Conservation (phyloP, 805 yeast species). For the Wickerhamiella siamensis region DNA sequence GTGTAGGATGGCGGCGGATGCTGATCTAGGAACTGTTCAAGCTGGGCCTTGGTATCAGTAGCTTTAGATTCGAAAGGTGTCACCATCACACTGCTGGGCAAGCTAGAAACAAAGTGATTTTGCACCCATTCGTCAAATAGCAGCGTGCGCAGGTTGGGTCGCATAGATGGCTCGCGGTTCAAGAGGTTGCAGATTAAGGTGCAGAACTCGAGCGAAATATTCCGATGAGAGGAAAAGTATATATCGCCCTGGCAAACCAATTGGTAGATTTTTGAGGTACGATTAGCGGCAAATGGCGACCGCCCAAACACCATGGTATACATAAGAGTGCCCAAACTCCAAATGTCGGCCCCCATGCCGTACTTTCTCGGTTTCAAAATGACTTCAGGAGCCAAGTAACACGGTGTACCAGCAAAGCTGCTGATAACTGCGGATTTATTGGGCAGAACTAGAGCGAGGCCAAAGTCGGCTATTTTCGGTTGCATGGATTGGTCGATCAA, state of each 20-base stretch:
- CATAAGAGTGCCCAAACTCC: conserved; percentile 97
- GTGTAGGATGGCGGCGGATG: background rate
- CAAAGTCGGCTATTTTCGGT: conserved; percentile 91
- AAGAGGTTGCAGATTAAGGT: conserved; percentile 47
- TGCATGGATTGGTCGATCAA: conserved; percentile 87
- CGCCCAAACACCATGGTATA: conserved; percentile 80
- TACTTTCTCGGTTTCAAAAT: conserved; percentile 54
- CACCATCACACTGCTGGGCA: background rate
- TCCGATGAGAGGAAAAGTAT: conserved; percentile 48
- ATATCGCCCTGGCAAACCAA: conserved; percentile 72
- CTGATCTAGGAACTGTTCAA: background rate
- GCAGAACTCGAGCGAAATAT: conserved; percentile 54
- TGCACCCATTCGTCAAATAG: background rate
- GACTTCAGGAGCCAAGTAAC: conserved; percentile 96
- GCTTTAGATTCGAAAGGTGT: background rate
- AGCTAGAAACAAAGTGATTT: background rate
- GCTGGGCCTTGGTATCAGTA: background rate
- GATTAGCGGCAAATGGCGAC: conserved; percentile 93
- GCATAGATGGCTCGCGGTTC: conserved; percentile 54
- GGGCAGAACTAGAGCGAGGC: conserved; percentile 76
- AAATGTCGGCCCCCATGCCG: conserved; percentile 84
- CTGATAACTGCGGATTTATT: conserved; percentile 59
- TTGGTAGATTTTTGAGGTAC: conserved; percentile 76
- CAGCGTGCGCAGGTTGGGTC: conserved; percentile 68
- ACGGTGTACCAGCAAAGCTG: conserved; percentile 95